Percentiles rank a stretch among this genome's conserved stretches.
Evolutionary conservation across 768 basidiomycete genomes (phyloP).

Genomic region (Lepiota venenata): DNA sequence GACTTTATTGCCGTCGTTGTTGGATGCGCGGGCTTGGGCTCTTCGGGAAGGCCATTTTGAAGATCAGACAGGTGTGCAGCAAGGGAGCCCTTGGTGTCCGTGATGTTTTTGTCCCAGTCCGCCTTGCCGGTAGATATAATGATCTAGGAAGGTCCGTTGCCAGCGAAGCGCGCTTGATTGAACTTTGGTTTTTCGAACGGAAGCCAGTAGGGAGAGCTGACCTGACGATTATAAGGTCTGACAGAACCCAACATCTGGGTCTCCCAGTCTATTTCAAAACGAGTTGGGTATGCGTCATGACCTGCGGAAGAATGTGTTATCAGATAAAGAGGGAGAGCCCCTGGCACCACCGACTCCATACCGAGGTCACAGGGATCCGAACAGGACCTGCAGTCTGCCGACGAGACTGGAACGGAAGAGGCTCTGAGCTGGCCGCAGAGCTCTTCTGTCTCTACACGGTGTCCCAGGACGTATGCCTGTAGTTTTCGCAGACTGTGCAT

Average conservation of each 20-base stretch:
- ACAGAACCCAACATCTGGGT: slow-evolving; percentile 83
- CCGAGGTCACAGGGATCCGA: slow-evolving; percentile 77
- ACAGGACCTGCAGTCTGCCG: slow-evolving; percentile 70
- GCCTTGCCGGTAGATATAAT: slow-evolving; percentile 87
- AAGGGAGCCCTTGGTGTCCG: slow-evolving; percentile 65
- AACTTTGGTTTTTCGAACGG: not conserved
- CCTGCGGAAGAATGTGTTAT: slow-evolving; percentile 31
- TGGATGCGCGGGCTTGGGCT: slow-evolving; percentile 13
- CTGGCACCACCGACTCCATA: slow-evolving; percentile 15
- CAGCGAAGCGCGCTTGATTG: slow-evolving; percentile 8
- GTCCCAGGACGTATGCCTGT: slow-evolving; percentile 38
- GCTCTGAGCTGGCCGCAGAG: slow-evolving; percentile 50
- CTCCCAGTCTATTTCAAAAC: slow-evolving; percentile 77
- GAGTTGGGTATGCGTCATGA: slow-evolving; percentile 61
- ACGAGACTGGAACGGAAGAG: slow-evolving; percentile 60
- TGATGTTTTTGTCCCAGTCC: slow-evolving; percentile 86
- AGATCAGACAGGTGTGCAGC: slow-evolving; percentile 52
- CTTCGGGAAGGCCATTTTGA: slow-evolving; percentile 25
- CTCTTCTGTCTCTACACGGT: slow-evolving; percentile 23
- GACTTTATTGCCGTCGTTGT: slow-evolving; percentile 21
- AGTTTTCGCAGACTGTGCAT: slow-evolving; percentile 40
- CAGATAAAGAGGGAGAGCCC: slow-evolving; percentile 21
- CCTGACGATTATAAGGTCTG: slow-evolving; percentile 82
- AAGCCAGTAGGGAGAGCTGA: slow-evolving; percentile 21
- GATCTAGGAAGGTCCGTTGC: slow-evolving; percentile 46